Percentiles rank a stretch among this genome's conserved stretches.
Evolutionary conservation across 2,329 filamentous ascomycete genomes (phyloP).

Genomic region (Aspergillus sergii): DNA sequence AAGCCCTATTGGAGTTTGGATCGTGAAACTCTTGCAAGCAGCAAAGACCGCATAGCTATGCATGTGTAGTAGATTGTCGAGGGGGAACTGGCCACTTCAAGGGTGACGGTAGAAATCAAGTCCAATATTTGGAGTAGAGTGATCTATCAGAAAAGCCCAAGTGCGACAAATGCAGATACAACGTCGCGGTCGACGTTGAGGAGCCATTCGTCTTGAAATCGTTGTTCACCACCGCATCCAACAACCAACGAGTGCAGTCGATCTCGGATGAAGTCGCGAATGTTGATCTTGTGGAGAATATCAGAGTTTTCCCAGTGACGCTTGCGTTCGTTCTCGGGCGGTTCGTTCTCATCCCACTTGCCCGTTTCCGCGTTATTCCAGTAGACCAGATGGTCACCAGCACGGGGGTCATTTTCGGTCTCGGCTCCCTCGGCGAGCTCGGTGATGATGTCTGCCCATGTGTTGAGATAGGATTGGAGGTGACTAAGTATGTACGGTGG

Average conservation of each 20-base stretch:
- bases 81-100: background rate
- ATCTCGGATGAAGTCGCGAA: conserved; percentile 48
- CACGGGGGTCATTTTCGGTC: conserved; percentile 35
- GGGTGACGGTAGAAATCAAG: background rate
- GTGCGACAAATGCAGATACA: conserved; percentile 41
- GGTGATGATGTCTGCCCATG: conserved; percentile 51
- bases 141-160: conserved; percentile 36
- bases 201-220: conserved; percentile 47
- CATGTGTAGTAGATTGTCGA: background rate
- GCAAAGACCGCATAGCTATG: background rate
- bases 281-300: conserved; percentile 46
- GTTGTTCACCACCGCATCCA: conserved; percentile 44
- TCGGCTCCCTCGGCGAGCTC: conserved; percentile 47
- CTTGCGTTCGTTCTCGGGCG: conserved; percentile 45
- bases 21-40: background rate
- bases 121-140: background rate
- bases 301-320: conserved; percentile 45
- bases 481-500: conserved; percentile 45
- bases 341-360: conserved; percentile 37
- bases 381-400: conserved; percentile 46
- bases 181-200: conserved; percentile 48
- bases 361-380: conserved; percentile 40
- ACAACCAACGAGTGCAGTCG: conserved; percentile 43
- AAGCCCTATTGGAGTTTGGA: background rate
- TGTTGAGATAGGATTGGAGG: conserved; percentile 49